Conservation (phyloP, 164 flowering plant genomes). For the Cinnamomum micranthum region DNA sequence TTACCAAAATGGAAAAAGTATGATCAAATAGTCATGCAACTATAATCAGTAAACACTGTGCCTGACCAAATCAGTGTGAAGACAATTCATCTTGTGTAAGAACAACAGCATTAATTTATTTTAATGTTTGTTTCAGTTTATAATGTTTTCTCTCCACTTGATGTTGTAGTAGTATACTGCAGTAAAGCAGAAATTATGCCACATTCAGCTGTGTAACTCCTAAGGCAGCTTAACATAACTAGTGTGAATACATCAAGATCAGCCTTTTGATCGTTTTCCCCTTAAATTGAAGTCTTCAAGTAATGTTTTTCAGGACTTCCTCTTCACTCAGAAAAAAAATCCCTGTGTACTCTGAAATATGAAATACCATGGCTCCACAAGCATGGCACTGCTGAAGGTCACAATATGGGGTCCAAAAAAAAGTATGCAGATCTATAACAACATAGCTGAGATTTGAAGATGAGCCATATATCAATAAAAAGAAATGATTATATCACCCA, state of each 20-base stretch:
- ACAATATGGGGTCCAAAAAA: neutral
- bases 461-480: neutral
- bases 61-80: neutral
- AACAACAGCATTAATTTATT: no score
- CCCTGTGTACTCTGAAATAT: slow-evolving; percentile 50
- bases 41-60: neutral
- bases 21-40: neutral
- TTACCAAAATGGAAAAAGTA: neutral
- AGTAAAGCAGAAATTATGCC: no score
- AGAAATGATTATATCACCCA: neutral
- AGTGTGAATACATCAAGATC: neutral
- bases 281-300: neutral
- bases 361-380: slow-evolving; percentile 72
- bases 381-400: neutral
- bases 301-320: slow-evolving; percentile 21
- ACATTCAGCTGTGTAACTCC: neutral
- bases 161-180: no score
- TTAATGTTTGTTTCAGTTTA: no score
- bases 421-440: neutral
- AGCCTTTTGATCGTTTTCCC: neutral
- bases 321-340: slow-evolving; percentile 42
- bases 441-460: neutral
- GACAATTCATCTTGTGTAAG: no score
- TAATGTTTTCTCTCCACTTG: no score
- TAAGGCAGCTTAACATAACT: neutral